Conservation (phyloP, 352 stramenopile species). For the Thalassiosira mediterranea region DNA sequence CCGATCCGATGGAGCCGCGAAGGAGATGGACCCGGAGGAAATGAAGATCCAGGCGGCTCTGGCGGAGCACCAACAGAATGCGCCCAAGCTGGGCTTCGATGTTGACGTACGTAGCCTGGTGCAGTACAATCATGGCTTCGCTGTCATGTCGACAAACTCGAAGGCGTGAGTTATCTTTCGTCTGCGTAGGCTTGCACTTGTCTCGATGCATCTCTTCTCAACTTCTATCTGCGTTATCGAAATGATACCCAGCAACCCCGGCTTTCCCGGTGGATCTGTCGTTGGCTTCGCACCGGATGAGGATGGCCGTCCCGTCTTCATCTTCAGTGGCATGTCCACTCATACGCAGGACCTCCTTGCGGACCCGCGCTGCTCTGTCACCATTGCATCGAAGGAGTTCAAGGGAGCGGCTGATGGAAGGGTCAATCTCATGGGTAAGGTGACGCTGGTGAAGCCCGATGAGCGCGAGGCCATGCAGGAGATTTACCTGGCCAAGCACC, state of each 20-base stretch:
- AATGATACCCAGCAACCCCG: constrained; percentile 54
- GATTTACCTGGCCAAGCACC: constrained; percentile 79
- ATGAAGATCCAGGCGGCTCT: constrained; percentile 61
- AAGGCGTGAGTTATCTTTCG: constrained; percentile 70
- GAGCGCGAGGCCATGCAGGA: constrained; percentile 71
- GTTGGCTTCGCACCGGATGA: constrained; percentile 84
- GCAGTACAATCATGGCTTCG: constrained; percentile 84
- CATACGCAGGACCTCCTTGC: constrained; percentile 83
- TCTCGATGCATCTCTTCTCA: constrained; percentile 8
- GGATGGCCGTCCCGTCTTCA: constrained; percentile 77
- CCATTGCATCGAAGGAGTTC: constrained; percentile 82
- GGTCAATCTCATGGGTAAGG: constrained; percentile 83
- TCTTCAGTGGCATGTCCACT: constrained; percentile 78
- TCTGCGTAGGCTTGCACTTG: too few relatives aligned
- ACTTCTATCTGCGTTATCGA: constrained; percentile 12
- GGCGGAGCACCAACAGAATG: constrained; percentile 75
- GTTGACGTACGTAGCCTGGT: constrained; percentile 81
- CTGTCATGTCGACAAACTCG: constrained; percentile 82
- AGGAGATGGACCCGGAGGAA: constrained; percentile 70
- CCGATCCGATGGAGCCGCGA: constrained; percentile 26
- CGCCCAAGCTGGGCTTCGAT: constrained; percentile 78
- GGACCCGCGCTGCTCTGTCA: constrained; percentile 75
- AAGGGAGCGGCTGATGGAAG: constrained; percentile 84
- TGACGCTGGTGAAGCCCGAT: constrained; percentile 53
- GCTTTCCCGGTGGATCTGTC: constrained; percentile 78